These are phyloP conservation scores for Filosporella fistucella DNA, from an alignment of 495 filamentous ascomycete species.

Conservation along the genomic window DNA sequence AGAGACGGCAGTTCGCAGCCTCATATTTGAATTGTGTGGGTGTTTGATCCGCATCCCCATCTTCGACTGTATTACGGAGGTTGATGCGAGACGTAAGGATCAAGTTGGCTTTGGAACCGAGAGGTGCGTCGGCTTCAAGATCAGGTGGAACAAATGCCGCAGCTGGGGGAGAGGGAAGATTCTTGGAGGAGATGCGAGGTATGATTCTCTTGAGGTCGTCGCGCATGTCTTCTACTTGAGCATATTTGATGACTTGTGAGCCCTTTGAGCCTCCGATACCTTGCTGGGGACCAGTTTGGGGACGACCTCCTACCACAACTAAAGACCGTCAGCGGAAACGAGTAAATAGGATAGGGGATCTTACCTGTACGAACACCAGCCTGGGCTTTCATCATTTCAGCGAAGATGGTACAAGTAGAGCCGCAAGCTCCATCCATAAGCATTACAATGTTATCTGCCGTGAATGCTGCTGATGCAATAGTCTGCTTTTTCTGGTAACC, in stretches of 20 bases:
- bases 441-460: constrained; percentile 34
- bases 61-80: background rate
- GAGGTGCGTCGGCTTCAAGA: background rate
- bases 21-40: constrained; percentile 37
- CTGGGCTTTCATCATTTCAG: constrained; percentile 45
- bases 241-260: background rate
- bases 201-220: background rate
- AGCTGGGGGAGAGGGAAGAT: background rate
- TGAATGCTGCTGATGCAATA: constrained; percentile 28
- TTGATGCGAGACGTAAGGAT: background rate
- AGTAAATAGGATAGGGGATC: background rate
- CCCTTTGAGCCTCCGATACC: constrained; percentile 12
- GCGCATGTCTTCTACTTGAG: background rate
- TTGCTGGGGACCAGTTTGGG: constrained; percentile 37
- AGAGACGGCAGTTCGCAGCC: constrained; percentile 47
- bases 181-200: background rate
- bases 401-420: constrained; percentile 57
- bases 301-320: constrained; percentile 46
- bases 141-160: background rate
- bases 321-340: constrained; percentile 20
- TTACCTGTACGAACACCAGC: constrained; percentile 44
- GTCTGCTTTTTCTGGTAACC: constrained; percentile 7
- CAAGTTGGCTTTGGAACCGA: background rate
- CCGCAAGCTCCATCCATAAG: constrained; percentile 55
- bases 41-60: background rate